Evolutionary conservation across 2,329 filamentous ascomycete genomes (phyloP).

Genomic region (Bipolaris bicolor): DNA sequence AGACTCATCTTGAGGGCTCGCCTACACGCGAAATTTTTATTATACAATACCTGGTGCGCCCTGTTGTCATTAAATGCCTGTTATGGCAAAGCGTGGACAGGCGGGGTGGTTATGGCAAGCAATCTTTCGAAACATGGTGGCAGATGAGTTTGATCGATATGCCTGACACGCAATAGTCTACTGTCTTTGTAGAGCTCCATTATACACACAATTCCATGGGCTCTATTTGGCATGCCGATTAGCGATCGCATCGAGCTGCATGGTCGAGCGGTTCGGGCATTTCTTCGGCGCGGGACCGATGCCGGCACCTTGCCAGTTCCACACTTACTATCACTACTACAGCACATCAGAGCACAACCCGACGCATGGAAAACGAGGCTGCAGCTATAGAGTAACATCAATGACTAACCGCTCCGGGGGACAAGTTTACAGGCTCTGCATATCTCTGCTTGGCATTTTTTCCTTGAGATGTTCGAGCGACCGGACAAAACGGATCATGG

Average conservation of each 20-base stretch:
- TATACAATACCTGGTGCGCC: neutral
- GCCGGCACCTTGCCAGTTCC: neutral
- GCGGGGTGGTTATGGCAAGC: neutral
- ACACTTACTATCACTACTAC: neutral
- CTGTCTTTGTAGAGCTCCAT: neutral
- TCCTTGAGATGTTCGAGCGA: constrained; percentile 10
- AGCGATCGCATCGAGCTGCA: neutral
- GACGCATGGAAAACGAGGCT: neutral
- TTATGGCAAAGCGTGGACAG: constrained; percentile 6
- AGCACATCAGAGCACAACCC: neutral
- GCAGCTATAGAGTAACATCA: neutral
- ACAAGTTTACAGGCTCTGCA: neutral
- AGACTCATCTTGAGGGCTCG: neutral
- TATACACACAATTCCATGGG: neutral
- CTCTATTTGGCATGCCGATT: neutral
- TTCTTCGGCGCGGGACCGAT: neutral
- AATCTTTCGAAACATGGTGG: neutral
- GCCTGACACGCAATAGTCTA: neutral
- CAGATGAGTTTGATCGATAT: neutral
- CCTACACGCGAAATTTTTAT: neutral
- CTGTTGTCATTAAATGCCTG: constrained; percentile 5
- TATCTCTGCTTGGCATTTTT: constrained; percentile 9
- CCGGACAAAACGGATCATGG: constrained; percentile 9
- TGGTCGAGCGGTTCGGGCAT: neutral
- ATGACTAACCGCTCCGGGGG: neutral